Evolutionary conservation across 352 stramenopile genomes (phyloP).

Genomic region (Pythium monospermum): DNA sequence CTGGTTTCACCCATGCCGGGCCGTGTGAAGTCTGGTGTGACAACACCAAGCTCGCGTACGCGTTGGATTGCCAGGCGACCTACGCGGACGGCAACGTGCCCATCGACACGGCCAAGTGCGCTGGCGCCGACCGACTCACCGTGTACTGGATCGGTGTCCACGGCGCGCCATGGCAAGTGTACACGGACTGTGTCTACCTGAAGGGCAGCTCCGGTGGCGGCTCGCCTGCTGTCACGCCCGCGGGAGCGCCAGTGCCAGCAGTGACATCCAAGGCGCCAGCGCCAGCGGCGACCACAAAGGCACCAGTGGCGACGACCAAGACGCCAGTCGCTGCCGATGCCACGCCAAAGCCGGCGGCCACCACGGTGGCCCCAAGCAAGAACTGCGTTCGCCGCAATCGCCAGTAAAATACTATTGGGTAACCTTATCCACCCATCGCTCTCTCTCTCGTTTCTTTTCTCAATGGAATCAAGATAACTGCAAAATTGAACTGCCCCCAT

Average conservation of each 20-base stretch:
- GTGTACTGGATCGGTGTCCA: constrained; percentile 63
- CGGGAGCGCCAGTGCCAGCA: neutral
- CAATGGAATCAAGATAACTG: too few species aligned
- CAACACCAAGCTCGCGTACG: constrained; percentile 43
- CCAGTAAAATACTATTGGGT: too few species aligned
- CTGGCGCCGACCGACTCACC: constrained; percentile 34
- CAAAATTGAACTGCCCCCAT: too few species aligned
- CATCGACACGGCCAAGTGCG: constrained; percentile 39
- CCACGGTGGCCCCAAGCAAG: neutral
- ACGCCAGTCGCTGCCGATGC: neutral
- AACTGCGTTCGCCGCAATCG: constrained; percentile 14
- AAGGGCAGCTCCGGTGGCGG: constrained; percentile 21
- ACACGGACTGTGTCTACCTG: constrained; percentile 52
- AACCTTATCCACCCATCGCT: too few species aligned
- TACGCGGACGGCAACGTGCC: constrained; percentile 32
- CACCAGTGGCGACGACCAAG: constrained; percentile 5
- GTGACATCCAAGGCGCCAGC: constrained; percentile 1
- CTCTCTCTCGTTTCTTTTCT: too few species aligned
- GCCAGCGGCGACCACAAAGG: constrained; percentile 3
- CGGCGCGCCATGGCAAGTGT: constrained; percentile 52
- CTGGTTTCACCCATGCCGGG: constrained; percentile 49
- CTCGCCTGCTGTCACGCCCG: constrained; percentile 6
- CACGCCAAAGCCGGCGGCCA: neutral
- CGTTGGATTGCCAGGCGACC: constrained; percentile 39
- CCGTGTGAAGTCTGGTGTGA: constrained; percentile 62